phyloP scores from a whole-genome alignment of 2,329 filamentous ascomycete species.

The Cladosporium sp. region DNA sequence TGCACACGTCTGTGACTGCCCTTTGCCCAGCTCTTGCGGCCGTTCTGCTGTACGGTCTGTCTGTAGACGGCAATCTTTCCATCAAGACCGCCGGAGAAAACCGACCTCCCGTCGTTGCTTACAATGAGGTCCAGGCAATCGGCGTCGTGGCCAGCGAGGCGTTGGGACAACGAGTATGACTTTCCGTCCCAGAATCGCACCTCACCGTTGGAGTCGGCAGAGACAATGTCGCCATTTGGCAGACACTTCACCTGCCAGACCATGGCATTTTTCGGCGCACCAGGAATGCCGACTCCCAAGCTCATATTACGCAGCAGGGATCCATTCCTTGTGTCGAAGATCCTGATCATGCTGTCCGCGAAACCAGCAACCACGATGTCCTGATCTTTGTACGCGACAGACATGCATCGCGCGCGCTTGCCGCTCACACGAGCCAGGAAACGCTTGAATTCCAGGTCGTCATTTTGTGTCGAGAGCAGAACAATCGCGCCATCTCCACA shows the following conservation, averaged over 20 bases:
- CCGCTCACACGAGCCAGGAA: conserved; percentile 73
- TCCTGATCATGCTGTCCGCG: conserved; percentile 91
- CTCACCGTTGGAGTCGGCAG: conserved; percentile 91
- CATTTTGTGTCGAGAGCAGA: conserved; percentile 81
- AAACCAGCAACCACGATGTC: conserved; percentile 85
- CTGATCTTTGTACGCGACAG: conserved; percentile 83
- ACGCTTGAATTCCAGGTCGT: conserved; percentile 76
- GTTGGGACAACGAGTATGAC: conserved; percentile 83
- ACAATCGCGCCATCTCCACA: conserved; percentile 90
- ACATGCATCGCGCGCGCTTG: conserved; percentile 86
- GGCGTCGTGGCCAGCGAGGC: conserved; percentile 82
- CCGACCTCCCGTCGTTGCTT: conserved; percentile 74
- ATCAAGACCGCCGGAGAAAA: conserved; percentile 91
- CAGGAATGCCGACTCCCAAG: conserved; percentile 73
- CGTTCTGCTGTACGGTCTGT: conserved; percentile 52
- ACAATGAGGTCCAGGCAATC: conserved; percentile 87
- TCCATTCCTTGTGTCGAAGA: conserved; percentile 82
- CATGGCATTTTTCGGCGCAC: conserved; percentile 79
- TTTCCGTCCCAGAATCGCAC: conserved; percentile 91
- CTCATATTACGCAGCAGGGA: conserved; percentile 78
- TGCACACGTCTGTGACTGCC: conserved; percentile 85
- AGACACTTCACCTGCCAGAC: conserved; percentile 93
- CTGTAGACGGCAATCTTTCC: conserved; percentile 82
- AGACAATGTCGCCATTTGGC: conserved; percentile 84
- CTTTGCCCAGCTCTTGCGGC: conserved; percentile 72